These are phyloP conservation scores for Solanum pinnatisectum DNA, from an alignment of 257 asterid genomes.

Conservation along the genomic window DNA sequence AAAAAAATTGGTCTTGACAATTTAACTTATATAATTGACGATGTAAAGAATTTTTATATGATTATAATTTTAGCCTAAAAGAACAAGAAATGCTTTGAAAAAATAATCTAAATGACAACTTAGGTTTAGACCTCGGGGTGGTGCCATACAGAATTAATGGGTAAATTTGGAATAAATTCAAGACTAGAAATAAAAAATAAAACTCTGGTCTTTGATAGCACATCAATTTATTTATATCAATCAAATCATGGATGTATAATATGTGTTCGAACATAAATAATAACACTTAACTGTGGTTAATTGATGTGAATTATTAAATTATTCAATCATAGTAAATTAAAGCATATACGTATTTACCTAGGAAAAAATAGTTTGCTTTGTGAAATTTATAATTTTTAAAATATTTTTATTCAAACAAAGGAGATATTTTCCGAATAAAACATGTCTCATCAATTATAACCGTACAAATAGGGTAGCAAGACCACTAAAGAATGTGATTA, in stretches of 20 bases:
- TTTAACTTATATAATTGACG: background rate
- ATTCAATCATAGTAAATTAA: background rate
- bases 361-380: background rate
- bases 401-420: background rate
- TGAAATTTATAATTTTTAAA: fast-evolving
- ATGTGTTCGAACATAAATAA: background rate
- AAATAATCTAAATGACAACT: background rate
- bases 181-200: background rate
- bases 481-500: background rate
- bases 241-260: background rate
- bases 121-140: background rate
- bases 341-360: background rate
- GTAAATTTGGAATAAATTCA: background rate
- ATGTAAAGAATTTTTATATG: background rate
- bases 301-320: background rate
- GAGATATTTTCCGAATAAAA: background rate
- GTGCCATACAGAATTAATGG: background rate
- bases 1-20: background rate
- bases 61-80: background rate
- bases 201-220: background rate
- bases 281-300: background rate
- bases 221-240: background rate
- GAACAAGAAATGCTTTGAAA: background rate
- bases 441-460: background rate
- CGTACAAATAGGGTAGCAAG: background rate